Percentiles rank a stretch among this genome's conserved stretches.
Evolutionary conservation across 352 stramenopile genomes (phyloP).

Genomic region (Discostella stelligera): DNA sequence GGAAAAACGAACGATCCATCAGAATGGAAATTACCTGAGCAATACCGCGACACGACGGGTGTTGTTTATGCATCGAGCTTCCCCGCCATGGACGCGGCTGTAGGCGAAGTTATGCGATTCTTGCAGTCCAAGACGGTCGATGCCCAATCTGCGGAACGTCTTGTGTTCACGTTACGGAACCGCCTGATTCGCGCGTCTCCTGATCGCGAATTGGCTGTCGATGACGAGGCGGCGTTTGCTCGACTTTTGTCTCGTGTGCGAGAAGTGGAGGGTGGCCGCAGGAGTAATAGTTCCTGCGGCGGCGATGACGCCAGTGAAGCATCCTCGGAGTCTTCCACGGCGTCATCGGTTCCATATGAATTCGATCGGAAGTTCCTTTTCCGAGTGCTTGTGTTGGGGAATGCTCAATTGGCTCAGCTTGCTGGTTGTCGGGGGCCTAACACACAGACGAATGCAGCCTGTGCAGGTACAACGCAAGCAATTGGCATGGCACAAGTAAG

Average conservation of each 20-base stretch:
- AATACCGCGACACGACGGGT: constrained; percentile 87
- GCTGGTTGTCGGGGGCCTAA: constrained; percentile 92
- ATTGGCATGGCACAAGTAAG: constrained; percentile 47
- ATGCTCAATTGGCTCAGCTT: constrained; percentile 94
- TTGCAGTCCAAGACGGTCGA: constrained; percentile 79
- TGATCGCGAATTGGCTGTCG: constrained; percentile 66
- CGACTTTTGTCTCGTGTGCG: constrained; percentile 56
- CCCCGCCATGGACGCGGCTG: constrained; percentile 91
- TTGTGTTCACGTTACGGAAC: constrained; percentile 74
- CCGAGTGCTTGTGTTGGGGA: constrained; percentile 91
- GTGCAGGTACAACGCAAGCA: constrained; percentile 90
- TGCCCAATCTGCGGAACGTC: constrained; percentile 56
- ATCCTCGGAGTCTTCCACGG: constrained; percentile 29
- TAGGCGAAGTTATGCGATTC: constrained; percentile 88
- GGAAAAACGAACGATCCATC: constrained; percentile 74
- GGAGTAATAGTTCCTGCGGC: constrained; percentile 3
- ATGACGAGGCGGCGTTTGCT: constrained; percentile 83
- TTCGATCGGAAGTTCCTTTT: constrained; percentile 98
- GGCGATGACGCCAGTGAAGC: constrained; percentile 35
- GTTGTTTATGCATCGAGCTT: constrained; percentile 95
- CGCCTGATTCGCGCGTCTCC: constrained; percentile 70
- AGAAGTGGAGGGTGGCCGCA: constrained; percentile 45
- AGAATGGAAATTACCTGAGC: constrained; percentile 88
- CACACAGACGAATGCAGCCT: constrained; percentile 95
- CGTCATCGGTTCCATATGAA: constrained; percentile 80